phyloP scores from a whole-genome alignment of 495 filamentous ascomycete species.

The Pseudotulostoma volvatum region DNA sequence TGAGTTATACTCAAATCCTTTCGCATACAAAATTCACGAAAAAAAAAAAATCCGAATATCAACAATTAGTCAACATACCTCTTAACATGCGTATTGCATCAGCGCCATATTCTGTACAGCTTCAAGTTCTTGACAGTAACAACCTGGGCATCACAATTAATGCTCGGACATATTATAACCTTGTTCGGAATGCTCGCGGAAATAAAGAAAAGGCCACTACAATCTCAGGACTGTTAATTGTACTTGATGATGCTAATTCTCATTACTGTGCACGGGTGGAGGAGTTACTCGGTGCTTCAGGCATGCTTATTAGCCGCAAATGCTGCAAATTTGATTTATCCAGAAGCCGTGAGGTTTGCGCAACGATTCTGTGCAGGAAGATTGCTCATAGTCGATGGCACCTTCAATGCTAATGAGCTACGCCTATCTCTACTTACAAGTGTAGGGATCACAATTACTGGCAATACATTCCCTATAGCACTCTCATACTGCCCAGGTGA shows the following conservation, averaged over 20 bases:
- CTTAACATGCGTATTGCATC: background rate
- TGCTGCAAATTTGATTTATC: conserved; percentile 2
- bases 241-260: background rate
- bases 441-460: background rate
- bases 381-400: background rate
- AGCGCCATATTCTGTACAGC: background rate
- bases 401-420: conserved; percentile 1
- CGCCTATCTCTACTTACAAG: background rate
- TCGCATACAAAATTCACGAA: background rate
- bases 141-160: background rate
- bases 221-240: background rate
- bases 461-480: conserved; percentile 1
- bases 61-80: background rate
- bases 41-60: background rate
- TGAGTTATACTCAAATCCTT: background rate
- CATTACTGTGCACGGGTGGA: background rate
- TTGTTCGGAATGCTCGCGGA: background rate
- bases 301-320: background rate
- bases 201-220: conserved; percentile 1
- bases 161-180: background rate
- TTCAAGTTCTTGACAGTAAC: background rate
- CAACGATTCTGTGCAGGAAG: conserved; percentile 1
- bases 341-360: background rate
- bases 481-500: conserved; percentile 1
- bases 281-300: too few relatives aligned